Percentiles rank a stretch among this genome's conserved stretches.
phyloP scores from a whole-genome alignment of 176 grass and related monocot genomes.

The Zoysia pacifica region DNA sequence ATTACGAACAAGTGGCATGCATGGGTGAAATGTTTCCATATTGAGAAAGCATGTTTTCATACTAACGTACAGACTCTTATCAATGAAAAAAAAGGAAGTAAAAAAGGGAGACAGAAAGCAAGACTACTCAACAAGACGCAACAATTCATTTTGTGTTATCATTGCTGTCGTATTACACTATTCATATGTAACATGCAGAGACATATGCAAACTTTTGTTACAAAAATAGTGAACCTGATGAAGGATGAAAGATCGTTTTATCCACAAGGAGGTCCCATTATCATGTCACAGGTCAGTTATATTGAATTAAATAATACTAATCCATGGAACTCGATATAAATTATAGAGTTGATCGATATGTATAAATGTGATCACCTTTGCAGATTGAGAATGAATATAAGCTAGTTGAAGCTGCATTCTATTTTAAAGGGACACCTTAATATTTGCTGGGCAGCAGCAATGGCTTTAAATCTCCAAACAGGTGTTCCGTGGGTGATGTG shows the following conservation, averaged over 20 bases:
- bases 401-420: conserved; percentile 64
- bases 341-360: conserved; percentile 6
- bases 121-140: neutral
- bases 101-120: neutral
- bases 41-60: conserved; percentile 8
- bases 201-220: conserved; percentile 67
- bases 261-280: conserved; percentile 85
- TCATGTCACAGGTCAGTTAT: conserved; percentile 69
- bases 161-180: neutral
- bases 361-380: neutral
- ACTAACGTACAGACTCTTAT: conserved; percentile 1
- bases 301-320: neutral
- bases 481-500: conserved; percentile 92
- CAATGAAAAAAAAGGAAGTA: neutral
- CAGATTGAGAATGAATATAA: conserved; percentile 90
- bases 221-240: conserved; percentile 66
- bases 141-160: neutral
- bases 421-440: conserved; percentile 70
- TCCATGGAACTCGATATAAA: neutral
- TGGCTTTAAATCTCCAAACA: conserved; percentile 62
- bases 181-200: conserved; percentile 42
- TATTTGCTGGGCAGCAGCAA: conserved; percentile 65
- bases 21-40: neutral
- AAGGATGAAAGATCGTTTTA: conserved; percentile 65
- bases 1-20: neutral